Evolutionary conservation across 352 stramenopile species (phyloP).

Genomic region (Phytophthora macrochlamydospora): DNA sequence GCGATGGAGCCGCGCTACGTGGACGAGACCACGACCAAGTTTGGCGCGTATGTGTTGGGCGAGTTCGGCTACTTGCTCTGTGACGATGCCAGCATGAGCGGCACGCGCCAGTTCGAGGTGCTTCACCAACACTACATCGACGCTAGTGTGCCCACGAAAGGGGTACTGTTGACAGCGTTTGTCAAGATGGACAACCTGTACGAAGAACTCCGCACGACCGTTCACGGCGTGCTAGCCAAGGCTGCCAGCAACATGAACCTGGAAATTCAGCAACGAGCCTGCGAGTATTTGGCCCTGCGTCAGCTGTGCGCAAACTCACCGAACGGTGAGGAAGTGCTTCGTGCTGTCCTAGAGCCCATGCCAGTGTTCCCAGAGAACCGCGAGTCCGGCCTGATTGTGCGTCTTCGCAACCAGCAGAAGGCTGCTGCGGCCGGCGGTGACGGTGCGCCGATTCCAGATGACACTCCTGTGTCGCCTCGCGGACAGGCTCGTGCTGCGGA

Average conservation of each 20-base stretch:
- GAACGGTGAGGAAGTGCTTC: slow-evolving; percentile 78
- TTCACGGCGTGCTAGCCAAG: slow-evolving; percentile 93
- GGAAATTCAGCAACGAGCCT: slow-evolving; percentile 97
- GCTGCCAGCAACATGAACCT: slow-evolving; percentile 95
- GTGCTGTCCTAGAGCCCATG: slow-evolving; percentile 97
- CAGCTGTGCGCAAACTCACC: slow-evolving; percentile 52
- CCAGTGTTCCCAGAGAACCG: slow-evolving; percentile 95
- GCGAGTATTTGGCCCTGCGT: slow-evolving; percentile 95
- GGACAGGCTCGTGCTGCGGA: slow-evolving; percentile 15
- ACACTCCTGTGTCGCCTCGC: slow-evolving; percentile 17
- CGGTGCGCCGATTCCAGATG: slow-evolving; percentile 14
- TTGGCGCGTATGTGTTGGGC: slow-evolving; percentile 96
- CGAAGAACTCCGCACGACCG: slow-evolving; percentile 84
- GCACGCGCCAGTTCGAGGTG: slow-evolving; percentile 94
- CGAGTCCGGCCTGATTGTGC: slow-evolving; percentile 71
- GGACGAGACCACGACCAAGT: slow-evolving; percentile 95
- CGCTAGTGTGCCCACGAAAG: slow-evolving; percentile 84
- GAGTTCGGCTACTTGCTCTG: slow-evolving; percentile 98
- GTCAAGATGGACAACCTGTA: slow-evolving; percentile 95
- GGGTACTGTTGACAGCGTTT: slow-evolving; percentile 96
- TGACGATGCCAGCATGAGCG: slow-evolving; percentile 88
- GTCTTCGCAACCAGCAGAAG: slow-evolving; percentile 77
- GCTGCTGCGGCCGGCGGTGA: slow-evolving; percentile 27
- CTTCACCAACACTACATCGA: slow-evolving; percentile 96
- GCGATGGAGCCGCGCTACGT: slow-evolving; percentile 93